phyloP scores from a whole-genome alignment of 495 filamentous ascomycete species.

The Aspergillus incahuasiensis region DNA sequence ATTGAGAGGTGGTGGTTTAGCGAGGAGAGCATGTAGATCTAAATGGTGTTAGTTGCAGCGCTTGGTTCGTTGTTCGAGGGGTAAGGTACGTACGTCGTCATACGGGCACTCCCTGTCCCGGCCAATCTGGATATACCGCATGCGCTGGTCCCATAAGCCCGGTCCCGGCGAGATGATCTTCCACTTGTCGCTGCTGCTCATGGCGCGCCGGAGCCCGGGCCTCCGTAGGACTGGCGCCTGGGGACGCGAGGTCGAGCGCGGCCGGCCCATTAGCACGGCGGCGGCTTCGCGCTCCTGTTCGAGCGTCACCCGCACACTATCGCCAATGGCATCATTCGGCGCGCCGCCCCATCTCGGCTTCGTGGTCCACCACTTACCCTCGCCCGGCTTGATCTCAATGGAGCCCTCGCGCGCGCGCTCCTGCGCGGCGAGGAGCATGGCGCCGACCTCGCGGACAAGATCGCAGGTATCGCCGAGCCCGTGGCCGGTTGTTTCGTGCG shows the following conservation, averaged over 20 bases:
- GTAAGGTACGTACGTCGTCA: conserved; percentile 47
- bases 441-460: conserved; percentile 67
- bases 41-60: conserved; percentile 17
- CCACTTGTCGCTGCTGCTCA: conserved; percentile 37
- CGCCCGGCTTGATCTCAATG: conserved; percentile 60
- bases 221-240: conserved; percentile 33
- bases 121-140: conserved; percentile 69
- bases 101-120: conserved; percentile 43
- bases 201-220: conserved; percentile 28
- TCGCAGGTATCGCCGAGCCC: conserved; percentile 59
- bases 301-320: conserved; percentile 29
- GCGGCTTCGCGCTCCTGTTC: conserved; percentile 19
- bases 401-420: conserved; percentile 71
- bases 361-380: conserved; percentile 77
- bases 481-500: conserved; percentile 36
- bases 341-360: conserved; percentile 73
- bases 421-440: conserved; percentile 73
- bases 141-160: conserved; percentile 72
- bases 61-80: not conserved
- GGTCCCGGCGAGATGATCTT: conserved; percentile 57
- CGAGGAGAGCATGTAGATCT: conserved; percentile 79
- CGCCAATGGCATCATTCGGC: conserved; percentile 56
- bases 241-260: conserved; percentile 46
- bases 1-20: conserved; percentile 81
- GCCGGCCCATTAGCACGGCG: conserved; percentile 26